Conservation (phyloP, 371 early-diverging fungal species). For the Sporodiniella umbellata region DNA sequence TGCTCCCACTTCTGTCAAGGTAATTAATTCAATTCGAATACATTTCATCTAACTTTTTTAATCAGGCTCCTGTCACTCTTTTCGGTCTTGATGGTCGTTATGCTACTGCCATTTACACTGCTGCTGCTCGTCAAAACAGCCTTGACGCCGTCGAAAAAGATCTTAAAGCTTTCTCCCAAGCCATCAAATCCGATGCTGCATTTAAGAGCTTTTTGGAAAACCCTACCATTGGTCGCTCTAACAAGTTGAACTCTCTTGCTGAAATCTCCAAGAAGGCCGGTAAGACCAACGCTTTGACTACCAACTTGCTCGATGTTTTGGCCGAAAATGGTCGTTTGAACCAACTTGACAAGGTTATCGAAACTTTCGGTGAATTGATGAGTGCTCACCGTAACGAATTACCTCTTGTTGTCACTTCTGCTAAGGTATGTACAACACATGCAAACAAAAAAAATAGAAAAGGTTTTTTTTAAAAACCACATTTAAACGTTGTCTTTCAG, state of each 20-base stretch:
- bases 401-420: conserved; percentile 86
- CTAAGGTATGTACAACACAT: conserved; percentile 54
- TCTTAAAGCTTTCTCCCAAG: conserved; percentile 62
- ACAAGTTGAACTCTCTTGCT: conserved; percentile 76
- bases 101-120: conserved; percentile 95
- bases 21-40: no score
- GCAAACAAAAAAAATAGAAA: background rate
- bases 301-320: conserved; percentile 87
- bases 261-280: conserved; percentile 57
- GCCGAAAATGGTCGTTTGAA: conserved; percentile 93
- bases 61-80: conserved; percentile 79
- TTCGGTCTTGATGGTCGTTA: conserved; percentile 97
- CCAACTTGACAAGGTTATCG: conserved; percentile 80
- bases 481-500: conserved; percentile 19
- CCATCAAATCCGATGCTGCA: conserved; percentile 72
- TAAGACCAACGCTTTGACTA: conserved; percentile 76
- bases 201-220: conserved; percentile 78
- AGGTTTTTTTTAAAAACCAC: background rate
- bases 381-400: conserved; percentile 91
- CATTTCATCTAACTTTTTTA: no score
- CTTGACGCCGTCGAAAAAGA: conserved; percentile 89
- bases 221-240: conserved; percentile 78
- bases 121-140: conserved; percentile 82
- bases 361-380: conserved; percentile 82
- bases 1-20: conserved; percentile 46